Base-by-base conservation (phyloP, 768 basidiomycete species). In the Fibroporia radiculosa region DNA sequence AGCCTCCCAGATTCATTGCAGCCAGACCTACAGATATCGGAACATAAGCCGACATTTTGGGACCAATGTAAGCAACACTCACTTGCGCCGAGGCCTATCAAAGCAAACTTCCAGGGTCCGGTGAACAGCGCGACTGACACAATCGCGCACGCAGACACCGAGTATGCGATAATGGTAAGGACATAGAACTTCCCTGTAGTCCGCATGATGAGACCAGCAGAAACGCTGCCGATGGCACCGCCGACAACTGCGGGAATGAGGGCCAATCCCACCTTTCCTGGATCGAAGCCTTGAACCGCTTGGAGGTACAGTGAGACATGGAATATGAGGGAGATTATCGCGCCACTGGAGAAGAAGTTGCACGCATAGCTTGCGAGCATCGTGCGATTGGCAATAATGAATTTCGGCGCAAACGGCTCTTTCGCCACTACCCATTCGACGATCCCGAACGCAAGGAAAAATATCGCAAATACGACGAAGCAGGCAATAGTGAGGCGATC, bases 351-450 rank as follows among this genome's bases (percentile, higher is more conserved):
- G 54, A 81, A 80, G 55, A 81, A 70, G 60, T 81, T 80, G 55
- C 70, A 69, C n/a, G 77, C 54, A 57, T 80, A 82, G 35, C 68
- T 67, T 11, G 74, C 74, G 24, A 79, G 62, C 18, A 81, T 66
- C 14, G 71, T 61, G 3, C 61, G 64, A 54, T 74, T 69, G 41
- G 67, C 59, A 35, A 79, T 68, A 55, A 83, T 78, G 20, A 71
- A 64, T 44, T 63, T 64, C 0, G 81, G 80, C 0, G 76, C 77
- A 50, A 82, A 74, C 3, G 80, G 80, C 56, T 82, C 80, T n/a
- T 58, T 59, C 0, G 79, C 77, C 38, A 71, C 61, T 28, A 65
- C 56, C 50, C 69, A 61, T 57, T 83, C 79, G 42, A 79, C 62
- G 36, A 62, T 50, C 2, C 56, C 57, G 48, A 82, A 79, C 6